These are phyloP conservation scores for Colletotrichum nymphaeae DNA, from an alignment of 2,329 filamentous ascomycete genomes.

Conservation along the genomic window DNA sequence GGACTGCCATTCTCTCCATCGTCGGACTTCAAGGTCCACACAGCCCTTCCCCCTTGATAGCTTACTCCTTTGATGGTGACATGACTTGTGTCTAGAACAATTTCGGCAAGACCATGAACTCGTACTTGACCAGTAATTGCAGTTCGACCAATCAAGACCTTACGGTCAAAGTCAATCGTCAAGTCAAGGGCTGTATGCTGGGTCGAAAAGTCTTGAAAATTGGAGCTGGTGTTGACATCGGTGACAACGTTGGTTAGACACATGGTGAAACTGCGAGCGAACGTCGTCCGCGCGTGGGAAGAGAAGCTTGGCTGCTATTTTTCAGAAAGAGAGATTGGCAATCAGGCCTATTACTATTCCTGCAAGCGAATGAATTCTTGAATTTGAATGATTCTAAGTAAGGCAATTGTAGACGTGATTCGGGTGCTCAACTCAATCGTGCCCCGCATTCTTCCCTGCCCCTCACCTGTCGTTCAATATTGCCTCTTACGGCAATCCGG, in stretches of 20 bases:
- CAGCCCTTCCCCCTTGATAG: neutral
- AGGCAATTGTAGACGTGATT: neutral
- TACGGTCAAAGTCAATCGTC: conserved; percentile 84
- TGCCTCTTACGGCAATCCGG: neutral
- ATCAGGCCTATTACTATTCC: neutral
- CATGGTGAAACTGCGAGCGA: neutral
- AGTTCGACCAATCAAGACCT: conserved; percentile 72
- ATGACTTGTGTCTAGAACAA: conserved; percentile 12
- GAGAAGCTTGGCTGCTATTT: neutral
- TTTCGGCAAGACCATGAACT: neutral
- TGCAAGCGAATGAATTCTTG: neutral
- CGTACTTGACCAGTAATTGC: conserved; percentile 75
- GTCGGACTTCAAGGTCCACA: neutral
- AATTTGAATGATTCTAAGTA: neutral
- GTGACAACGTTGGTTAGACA: conserved; percentile 48
- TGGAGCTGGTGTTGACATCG: conserved; percentile 90
- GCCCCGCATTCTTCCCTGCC: conserved; percentile 4
- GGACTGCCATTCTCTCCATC: neutral
- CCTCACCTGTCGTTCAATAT: conserved; percentile 18
- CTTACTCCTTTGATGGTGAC: neutral
- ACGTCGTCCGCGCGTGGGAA: neutral
- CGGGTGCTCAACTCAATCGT: neutral
- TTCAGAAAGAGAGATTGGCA: neutral
- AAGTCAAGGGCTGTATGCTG: conserved; percentile 85
- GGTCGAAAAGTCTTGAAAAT: conserved; percentile 89